Conservation (phyloP, 2,329 filamentous ascomycete genomes). For the Penicillium palitans region DNA sequence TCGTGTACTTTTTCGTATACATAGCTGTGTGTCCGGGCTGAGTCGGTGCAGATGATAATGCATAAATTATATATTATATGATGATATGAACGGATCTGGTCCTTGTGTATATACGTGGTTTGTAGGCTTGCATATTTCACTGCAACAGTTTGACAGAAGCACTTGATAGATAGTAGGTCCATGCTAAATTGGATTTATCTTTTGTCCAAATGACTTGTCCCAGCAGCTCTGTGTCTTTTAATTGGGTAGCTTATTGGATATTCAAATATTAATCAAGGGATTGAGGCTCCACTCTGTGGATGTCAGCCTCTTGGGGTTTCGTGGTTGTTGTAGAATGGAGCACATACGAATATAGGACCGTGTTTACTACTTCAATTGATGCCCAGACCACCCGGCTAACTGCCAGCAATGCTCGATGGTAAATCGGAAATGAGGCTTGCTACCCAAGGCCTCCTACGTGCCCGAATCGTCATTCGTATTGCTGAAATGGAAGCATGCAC, state of each 20-base stretch:
- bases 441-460: not conserved
- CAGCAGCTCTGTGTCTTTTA: not conserved
- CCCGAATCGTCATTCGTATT: not conserved
- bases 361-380: not conserved
- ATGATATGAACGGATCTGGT: not conserved
- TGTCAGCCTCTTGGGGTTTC: not conserved
- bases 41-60: not conserved
- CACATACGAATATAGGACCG: not conserved
- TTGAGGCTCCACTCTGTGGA: not conserved
- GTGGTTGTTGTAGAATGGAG: not conserved
- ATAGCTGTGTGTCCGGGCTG: not conserved
- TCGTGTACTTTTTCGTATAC: not conserved
- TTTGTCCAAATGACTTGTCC: not conserved
- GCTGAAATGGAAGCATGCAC: not conserved
- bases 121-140: not conserved
- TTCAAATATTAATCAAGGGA: not conserved
- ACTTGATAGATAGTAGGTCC: not conserved
- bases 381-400: not conserved
- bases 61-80: not conserved
- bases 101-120: no score
- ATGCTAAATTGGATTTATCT: not conserved
- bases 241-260: not conserved
- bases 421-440: not conserved
- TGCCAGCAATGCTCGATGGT: not conserved
- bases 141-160: not conserved